Percentiles rank a stretch among this genome's conserved stretches.
These are phyloP conservation scores for Tricholoma bakamatsutake DNA, from an alignment of 768 basidiomycete species.

Conservation along the genomic window DNA sequence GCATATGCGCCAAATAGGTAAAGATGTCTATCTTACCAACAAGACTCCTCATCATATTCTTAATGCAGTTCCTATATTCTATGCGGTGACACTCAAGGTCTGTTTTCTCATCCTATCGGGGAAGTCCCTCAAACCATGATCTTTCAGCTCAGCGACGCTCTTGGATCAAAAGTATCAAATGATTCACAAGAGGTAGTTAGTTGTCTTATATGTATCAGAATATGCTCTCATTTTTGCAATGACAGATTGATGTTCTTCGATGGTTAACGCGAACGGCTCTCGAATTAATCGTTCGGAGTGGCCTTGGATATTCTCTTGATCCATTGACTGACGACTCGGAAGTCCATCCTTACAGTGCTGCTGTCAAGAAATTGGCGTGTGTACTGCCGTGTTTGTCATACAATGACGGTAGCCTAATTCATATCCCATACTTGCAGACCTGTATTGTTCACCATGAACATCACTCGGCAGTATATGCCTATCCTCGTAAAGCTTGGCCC, in stretches of 20 bases:
- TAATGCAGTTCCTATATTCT: constrained; percentile 14
- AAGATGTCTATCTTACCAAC: not conserved
- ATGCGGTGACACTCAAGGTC: constrained; percentile 13
- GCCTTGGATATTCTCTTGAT: constrained; percentile 16
- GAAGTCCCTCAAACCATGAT: not conserved
- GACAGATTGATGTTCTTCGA: constrained; percentile 13
- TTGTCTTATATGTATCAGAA: not conserved
- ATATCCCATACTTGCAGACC: not conserved
- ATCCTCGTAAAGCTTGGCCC: constrained; percentile 15
- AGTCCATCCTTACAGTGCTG: constrained; percentile 12
- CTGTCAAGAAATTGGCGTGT: constrained; percentile 7
- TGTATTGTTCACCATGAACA: constrained; percentile 5
- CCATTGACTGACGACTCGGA: constrained; percentile 8
- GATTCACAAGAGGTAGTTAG: constrained; percentile 11
- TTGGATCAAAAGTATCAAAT: not conserved
- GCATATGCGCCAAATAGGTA: constrained; percentile 16
- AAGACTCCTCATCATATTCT: not conserved
- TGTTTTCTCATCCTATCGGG: not conserved
- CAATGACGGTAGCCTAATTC: not conserved
- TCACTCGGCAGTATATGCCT: no score
- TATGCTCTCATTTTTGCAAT: not conserved
- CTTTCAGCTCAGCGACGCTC: constrained; percentile 1
- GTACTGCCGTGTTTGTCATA: not conserved
- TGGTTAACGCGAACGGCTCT: constrained; percentile 16
- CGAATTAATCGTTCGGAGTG: constrained; percentile 15